Conservation (phyloP, 2,329 filamentous ascomycete genomes). For the Cephalotrichum gorgonifer region DNA sequence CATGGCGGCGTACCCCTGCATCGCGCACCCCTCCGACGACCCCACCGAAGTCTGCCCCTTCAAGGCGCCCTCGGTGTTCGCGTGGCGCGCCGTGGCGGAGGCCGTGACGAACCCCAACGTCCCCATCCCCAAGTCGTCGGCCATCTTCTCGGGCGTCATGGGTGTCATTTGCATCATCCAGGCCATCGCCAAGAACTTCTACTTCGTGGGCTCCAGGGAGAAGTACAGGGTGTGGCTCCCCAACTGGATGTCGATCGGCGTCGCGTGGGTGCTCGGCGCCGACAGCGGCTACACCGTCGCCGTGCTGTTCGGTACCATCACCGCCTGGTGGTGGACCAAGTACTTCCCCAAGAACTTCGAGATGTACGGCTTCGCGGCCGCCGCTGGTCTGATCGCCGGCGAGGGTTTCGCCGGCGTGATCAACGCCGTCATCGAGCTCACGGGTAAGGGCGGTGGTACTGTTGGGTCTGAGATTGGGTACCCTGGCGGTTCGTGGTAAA, state of each 20-base stretch:
- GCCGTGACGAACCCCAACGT: slow-evolving; percentile 46
- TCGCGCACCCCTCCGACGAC: slow-evolving; percentile 35
- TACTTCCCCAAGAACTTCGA: slow-evolving; percentile 38
- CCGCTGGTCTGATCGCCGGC: slow-evolving; percentile 51
- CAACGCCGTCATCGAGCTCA: slow-evolving; percentile 36
- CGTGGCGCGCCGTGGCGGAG: slow-evolving; percentile 55
- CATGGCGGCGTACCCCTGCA: slow-evolving; percentile 58
- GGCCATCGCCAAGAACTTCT: slow-evolving; percentile 43
- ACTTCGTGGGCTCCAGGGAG: slow-evolving; percentile 37
- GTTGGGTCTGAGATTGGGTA: slow-evolving; percentile 8
- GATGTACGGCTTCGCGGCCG: slow-evolving; percentile 46
- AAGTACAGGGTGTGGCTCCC: slow-evolving; percentile 48
- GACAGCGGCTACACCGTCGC: slow-evolving; percentile 45
- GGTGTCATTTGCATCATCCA: slow-evolving; percentile 37
- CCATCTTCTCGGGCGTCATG: slow-evolving; percentile 46
- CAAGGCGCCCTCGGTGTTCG: slow-evolving; percentile 49
- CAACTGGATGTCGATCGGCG: slow-evolving; percentile 52
- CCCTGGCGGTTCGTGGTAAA: slow-evolving; percentile 8
- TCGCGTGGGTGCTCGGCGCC: slow-evolving; percentile 47
- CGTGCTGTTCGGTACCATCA: slow-evolving; percentile 43
- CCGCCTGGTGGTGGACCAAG: slow-evolving; percentile 44
- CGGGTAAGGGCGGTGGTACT: slow-evolving; percentile 11
- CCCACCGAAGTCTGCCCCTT: slow-evolving; percentile 41
- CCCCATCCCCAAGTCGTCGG: slow-evolving; percentile 42
- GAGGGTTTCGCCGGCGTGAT: slow-evolving; percentile 54